These are phyloP conservation scores for Fimicolochytrium jonesii DNA, from an alignment of 192 early-diverging fungal genomes.

Conservation along the genomic window DNA sequence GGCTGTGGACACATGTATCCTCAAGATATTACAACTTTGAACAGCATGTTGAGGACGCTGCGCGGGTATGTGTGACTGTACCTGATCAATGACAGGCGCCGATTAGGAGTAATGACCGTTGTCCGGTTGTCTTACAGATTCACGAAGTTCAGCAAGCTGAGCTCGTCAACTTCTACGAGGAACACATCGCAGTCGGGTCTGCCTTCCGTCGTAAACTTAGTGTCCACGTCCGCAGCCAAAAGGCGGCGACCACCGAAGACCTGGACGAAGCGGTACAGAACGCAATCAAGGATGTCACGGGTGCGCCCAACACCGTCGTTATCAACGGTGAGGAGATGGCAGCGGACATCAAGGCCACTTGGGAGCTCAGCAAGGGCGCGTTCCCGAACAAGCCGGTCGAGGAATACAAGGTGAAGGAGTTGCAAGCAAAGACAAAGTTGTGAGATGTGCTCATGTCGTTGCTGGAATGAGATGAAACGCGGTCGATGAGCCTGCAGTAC, in stretches of 20 bases:
- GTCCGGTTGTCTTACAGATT: background rate
- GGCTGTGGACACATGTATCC: constrained; percentile 66
- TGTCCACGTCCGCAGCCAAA: constrained; percentile 47
- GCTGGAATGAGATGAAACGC: too few relatives aligned
- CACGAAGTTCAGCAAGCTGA: constrained; percentile 35
- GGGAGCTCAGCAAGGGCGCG: constrained; percentile 8
- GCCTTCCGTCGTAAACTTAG: constrained; percentile 56
- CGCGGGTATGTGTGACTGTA: constrained; percentile 35
- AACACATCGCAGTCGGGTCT: constrained; percentile 52
- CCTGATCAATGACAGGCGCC: too few relatives aligned
- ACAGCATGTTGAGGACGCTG: constrained; percentile 58
- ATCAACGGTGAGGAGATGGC: constrained; percentile 1
- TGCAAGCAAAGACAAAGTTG: too few relatives aligned
- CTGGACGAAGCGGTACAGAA: background rate
- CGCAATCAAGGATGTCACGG: background rate
- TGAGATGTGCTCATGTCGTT: too few relatives aligned
- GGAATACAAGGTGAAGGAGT: constrained; percentile 6
- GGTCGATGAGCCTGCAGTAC: too few relatives aligned
- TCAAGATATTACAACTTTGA: constrained; percentile 80
- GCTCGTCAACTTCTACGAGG: constrained; percentile 58
- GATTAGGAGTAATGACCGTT: background rate
- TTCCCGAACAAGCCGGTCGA: constrained; percentile 4
- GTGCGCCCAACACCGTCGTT: background rate
- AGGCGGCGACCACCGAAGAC: background rate
- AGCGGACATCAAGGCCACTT: constrained; percentile 21